These are phyloP conservation scores for Lumnitzera racemosa DNA, from an alignment of 345 rosid species.

Conservation along the genomic window DNA sequence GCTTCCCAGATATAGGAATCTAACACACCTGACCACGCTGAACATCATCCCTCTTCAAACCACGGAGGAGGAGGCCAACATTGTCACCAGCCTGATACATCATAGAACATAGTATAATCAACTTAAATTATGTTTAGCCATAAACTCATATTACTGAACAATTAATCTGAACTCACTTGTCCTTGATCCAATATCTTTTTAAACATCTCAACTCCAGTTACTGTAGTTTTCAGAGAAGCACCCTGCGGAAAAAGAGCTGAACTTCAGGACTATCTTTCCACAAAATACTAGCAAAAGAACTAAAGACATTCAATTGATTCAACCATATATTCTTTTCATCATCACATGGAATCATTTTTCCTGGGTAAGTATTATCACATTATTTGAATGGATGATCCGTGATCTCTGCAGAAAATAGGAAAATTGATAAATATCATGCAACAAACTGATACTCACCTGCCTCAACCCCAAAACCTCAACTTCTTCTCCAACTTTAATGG, in stretches of 20 bases:
- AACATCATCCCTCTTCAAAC: conserved; percentile 82
- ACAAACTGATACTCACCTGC: conserved; percentile 29
- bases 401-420: background rate
- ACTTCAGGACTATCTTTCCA: conserved; percentile 10
- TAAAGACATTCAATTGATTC: background rate
- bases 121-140: too few relatives aligned
- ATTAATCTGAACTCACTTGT: conserved; percentile 41
- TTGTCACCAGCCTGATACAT: conserved; percentile 87
- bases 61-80: conserved; percentile 95
- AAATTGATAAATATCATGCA: background rate
- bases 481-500: conserved; percentile 96
- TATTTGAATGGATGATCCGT: too few relatives aligned
- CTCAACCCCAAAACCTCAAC: conserved; percentile 87
- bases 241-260: conserved; percentile 41
- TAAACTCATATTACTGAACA: too few relatives aligned
- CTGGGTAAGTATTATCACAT: too few relatives aligned
- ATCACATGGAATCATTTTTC: too few relatives aligned
- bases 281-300: background rate
- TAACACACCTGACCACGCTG: conserved; percentile 80
- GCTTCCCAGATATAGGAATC: too few relatives aligned
- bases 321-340: too few relatives aligned
- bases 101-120: conserved; percentile 1
- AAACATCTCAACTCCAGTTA: conserved; percentile 98
- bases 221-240: conserved; percentile 66
- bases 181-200: conserved; percentile 96